A percentile compares a stretch with the other conserved stretches of the same genome.
Conservation (phyloP, 2,329 filamentous ascomycete genomes). For the Aotearoamyces nothofagi region DNA sequence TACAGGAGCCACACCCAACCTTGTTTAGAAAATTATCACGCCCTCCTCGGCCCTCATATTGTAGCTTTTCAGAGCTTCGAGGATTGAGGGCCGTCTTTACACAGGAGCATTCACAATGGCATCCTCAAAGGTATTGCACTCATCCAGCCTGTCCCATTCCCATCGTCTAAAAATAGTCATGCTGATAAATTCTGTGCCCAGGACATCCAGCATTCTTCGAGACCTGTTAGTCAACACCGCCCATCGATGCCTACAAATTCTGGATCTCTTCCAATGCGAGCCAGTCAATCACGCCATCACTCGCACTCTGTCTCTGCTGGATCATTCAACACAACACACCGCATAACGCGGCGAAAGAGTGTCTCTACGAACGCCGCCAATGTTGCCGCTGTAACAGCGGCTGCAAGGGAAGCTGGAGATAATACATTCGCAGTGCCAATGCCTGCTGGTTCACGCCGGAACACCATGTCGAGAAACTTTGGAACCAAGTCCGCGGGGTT, state of each 20-base stretch:
- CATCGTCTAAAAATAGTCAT: slow-evolving; percentile 15
- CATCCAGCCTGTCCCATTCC: slow-evolving; percentile 8
- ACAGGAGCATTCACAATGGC: too few relatives aligned
- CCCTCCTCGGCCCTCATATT: too few relatives aligned
- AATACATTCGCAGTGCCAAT: slow-evolving; percentile 42
- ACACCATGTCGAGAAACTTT: slow-evolving; percentile 51
- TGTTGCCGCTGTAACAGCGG: slow-evolving; percentile 63
- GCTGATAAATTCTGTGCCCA: slow-evolving; percentile 26
- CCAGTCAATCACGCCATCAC: slow-evolving; percentile 42
- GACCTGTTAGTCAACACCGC: slow-evolving; percentile 50
- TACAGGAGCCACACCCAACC: too few relatives aligned
- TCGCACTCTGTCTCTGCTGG: slow-evolving; percentile 68
- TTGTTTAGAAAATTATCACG: too few relatives aligned
- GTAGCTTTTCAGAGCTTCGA: too few relatives aligned
- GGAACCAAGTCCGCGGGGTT: slow-evolving; percentile 35
- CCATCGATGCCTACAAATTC: slow-evolving; percentile 41
- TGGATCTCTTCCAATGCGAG: slow-evolving; percentile 30
- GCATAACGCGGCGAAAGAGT: slow-evolving; percentile 87
- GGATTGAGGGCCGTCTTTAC: too few relatives aligned
- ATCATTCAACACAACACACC: slow-evolving; percentile 66
- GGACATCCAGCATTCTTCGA: slow-evolving; percentile 50
- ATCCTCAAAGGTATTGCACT: slow-evolving; percentile 40
- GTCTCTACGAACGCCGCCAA: slow-evolving; percentile 60
- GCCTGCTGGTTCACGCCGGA: slow-evolving; percentile 42
- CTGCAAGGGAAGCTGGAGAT: slow-evolving; percentile 48